Evolutionary conservation across 176 grass and related monocot genomes (phyloP), one percentile per base, ranked within the genome.

Genomic region (Oryza brachyantha): DNA sequence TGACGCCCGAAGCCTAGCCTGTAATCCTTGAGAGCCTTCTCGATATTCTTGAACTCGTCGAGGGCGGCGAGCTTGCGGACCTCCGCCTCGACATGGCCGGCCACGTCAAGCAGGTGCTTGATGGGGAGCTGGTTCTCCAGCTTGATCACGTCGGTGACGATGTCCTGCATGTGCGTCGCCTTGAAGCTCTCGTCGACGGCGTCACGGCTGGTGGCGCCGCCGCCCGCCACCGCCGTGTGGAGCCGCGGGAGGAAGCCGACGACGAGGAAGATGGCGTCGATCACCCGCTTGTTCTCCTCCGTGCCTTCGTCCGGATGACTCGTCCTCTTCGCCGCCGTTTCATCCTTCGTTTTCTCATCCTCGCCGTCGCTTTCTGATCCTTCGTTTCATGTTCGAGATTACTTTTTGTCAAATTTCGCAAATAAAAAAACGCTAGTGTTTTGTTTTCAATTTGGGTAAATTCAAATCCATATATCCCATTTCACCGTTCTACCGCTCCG

Each of bases 61-160:
- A 3, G 1, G 4, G 0, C 13, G 3, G 22, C 14, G 8, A 9
- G 10, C 0, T 2, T 0, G 8, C 4, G 2, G 17, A 72, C 11
- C 1, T 21, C 69, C 1, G 0, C 7, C 75, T 70, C 24, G 36
- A 84, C 35, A 42, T 19, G 7, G 12, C 1, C 13, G 19, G 38
- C 55, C 34, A 90, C 84, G 12, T 12, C 10, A 76, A 59, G 52
- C 1, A 90, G 39, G 58, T 7, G 25, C 2, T 5, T 2, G 17
- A 90, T 25, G 5, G 64, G 59, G 63, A 81, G 60, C 79, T 90
- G 88, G 80, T 90, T 87, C 76, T 80, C 84, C 32, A 84, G 57
- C 84, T 90, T 90, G 84, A 90, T 41, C 40, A 90, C 31, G 80
- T 90, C 88, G 7, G 41, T 54, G 70, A 90, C 70, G 42, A 87